Percentiles rank a stretch among this genome's conserved stretches.
Evolutionary conservation across 148 eudicot species (phyloP).

Genomic region (Rhododendron mucronatum): DNA sequence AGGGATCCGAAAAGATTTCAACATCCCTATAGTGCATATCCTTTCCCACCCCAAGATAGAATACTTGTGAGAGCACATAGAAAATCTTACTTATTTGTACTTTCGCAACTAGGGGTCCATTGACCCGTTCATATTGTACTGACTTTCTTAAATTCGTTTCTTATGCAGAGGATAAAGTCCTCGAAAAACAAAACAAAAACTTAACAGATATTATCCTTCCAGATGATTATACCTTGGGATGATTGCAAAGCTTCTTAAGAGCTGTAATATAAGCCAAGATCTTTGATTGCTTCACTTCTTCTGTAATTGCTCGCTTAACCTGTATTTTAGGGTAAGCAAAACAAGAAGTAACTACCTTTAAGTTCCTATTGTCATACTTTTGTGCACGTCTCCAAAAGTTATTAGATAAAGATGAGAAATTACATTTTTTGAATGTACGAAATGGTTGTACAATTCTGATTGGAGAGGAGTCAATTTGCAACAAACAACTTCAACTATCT

Average conservation of each 20-base stretch:
- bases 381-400: not conserved
- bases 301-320: constrained; percentile 77
- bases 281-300: constrained; percentile 71
- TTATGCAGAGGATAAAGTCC: not conserved
- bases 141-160: not conserved
- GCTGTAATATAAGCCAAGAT: constrained; percentile 94
- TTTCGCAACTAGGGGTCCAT: not conserved
- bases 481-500: constrained; percentile 97
- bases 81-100: not conserved
- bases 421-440: constrained; percentile 94
- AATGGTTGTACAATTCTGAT: constrained; percentile 67
- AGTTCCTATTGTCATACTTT: not conserved
- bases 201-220: not conserved
- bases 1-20: not conserved
- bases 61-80: not conserved
- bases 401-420: constrained; percentile 8
- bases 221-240: constrained; percentile 73
- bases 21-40: constrained; percentile 1
- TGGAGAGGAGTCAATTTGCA: constrained; percentile 95
- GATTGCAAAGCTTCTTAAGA: constrained; percentile 98
- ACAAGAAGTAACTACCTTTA: not conserved
- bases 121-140: not conserved
- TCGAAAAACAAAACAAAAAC: not conserved
- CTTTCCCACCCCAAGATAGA: not conserved
- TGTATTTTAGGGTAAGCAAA: constrained; percentile 23